A percentile compares a stretch with the other conserved stretches of the same genome.
phyloP scores from a whole-genome alignment of 73 alveolate genomes.

The Halteria grandinella region DNA sequence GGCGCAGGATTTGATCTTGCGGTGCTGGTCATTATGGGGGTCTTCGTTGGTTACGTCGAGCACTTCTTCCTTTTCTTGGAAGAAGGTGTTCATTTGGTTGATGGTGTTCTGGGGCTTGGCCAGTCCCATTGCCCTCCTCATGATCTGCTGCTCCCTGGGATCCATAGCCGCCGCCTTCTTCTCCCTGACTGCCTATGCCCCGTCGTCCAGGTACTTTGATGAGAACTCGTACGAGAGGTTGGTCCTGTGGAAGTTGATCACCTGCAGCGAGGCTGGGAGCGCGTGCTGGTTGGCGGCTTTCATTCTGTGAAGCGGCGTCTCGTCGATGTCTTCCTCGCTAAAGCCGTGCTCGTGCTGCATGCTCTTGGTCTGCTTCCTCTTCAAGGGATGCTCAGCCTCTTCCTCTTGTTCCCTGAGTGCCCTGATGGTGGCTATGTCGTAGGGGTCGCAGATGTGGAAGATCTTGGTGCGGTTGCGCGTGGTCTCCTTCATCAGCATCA shows the following conservation, averaged over 20 bases:
- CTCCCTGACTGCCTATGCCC: background rate
- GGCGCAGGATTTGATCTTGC: background rate
- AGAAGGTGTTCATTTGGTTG: slow-evolving; percentile 7
- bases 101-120: background rate
- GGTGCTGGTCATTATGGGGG: background rate
- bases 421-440: slow-evolving; percentile 28
- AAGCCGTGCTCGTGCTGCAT: too few species aligned
- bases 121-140: too few species aligned
- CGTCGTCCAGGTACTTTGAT: slow-evolving; percentile 5
- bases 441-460: slow-evolving; percentile 32
- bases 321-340: too few species aligned
- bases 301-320: too few species aligned
- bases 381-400: too few species aligned
- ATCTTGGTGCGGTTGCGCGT: background rate
- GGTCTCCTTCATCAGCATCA: background rate
- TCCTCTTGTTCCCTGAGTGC: slow-evolving; percentile 9
- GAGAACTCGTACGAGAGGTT: slow-evolving; percentile 39
- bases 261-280: too few species aligned
- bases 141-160: background rate
- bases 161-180: background rate
- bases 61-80: background rate
- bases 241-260: slow-evolving; percentile 20
- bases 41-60: background rate
- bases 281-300: too few species aligned
- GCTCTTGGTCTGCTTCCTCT: too few species aligned